phyloP scores from a whole-genome alignment of 129 eudicot genomes.

The Flaveria ramosissima region DNA sequence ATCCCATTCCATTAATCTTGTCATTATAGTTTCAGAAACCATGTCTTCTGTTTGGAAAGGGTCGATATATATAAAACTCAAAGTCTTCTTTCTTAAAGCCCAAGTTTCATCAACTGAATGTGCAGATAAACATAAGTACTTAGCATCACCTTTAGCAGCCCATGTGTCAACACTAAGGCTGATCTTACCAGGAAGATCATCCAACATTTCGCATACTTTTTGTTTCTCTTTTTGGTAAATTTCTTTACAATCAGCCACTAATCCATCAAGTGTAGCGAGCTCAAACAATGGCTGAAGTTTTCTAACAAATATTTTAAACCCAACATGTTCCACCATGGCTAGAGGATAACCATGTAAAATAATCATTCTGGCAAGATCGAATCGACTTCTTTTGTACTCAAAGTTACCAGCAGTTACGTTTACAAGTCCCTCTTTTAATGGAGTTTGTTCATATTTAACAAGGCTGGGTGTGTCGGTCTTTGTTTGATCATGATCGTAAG shows the following conservation, averaged over 20 bases:
- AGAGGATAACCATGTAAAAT: conserved; percentile 91
- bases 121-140: conserved; percentile 73
- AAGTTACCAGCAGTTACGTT: conserved; percentile 40
- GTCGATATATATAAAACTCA: conserved; percentile 66
- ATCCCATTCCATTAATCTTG: conserved; percentile 84
- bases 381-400: conserved; percentile 68
- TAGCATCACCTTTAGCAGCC: conserved; percentile 52
- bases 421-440: conserved; percentile 43
- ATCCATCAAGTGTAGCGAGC: conserved; percentile 54
- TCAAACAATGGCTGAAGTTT: conserved; percentile 95
- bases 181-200: conserved; percentile 77
- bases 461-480: conserved; percentile 45
- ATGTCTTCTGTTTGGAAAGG: conserved; percentile 65
- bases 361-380: conserved; percentile 91
- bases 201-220: conserved; percentile 64
- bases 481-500: conserved; percentile 53
- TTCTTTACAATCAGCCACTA: conserved; percentile 76
- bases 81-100: conserved; percentile 62
- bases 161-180: conserved; percentile 72
- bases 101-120: conserved; percentile 79
- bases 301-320: conserved; percentile 73
- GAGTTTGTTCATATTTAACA: conserved; percentile 49
- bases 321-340: conserved; percentile 77
- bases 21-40: conserved; percentile 68
- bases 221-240: conserved; percentile 74